Evolutionary conservation across 345 rosid genomes (phyloP).

Genomic region (Murraya paniculata): DNA sequence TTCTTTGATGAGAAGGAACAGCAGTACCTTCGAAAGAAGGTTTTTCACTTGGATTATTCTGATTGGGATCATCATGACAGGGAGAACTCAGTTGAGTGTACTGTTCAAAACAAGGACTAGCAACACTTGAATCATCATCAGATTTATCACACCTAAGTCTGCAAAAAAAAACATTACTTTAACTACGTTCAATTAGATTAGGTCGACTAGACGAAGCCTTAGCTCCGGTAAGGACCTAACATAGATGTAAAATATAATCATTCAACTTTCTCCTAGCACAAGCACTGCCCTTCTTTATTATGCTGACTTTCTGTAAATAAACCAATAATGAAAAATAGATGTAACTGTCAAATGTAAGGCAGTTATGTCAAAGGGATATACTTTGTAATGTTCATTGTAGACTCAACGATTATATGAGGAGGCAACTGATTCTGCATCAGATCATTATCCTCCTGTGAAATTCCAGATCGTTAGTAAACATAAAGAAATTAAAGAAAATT

Average conservation of each 20-base stretch:
- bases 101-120: slow-evolving; percentile 50
- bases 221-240: slow-evolving; percentile 1
- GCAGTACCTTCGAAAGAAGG: slow-evolving; percentile 35
- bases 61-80: slow-evolving; percentile 32
- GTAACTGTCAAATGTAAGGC: background rate
- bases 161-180: slow-evolving; percentile 21
- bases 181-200: slow-evolving; percentile 16
- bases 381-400: slow-evolving; percentile 43
- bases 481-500: slow-evolving; percentile 4
- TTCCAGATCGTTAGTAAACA: slow-evolving; percentile 23
- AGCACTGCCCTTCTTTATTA: background rate
- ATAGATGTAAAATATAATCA: background rate
- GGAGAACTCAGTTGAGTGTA: slow-evolving; percentile 35
- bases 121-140: slow-evolving; percentile 65
- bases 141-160: slow-evolving; percentile 50
- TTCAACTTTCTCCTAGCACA: slow-evolving; percentile 13
- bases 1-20: slow-evolving; percentile 35
- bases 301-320: background rate
- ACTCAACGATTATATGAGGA: slow-evolving; percentile 33
- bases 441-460: slow-evolving; percentile 56
- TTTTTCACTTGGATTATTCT: slow-evolving; percentile 38
- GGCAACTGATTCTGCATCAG: slow-evolving; percentile 29
- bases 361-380: slow-evolving; percentile 25
- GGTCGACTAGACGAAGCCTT: slow-evolving; percentile 16
- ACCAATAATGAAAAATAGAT: slow-evolving; percentile 1